phyloP scores from a whole-genome alignment of 176 grass and related monocot genomes.

The Raddia guianensis region DNA sequence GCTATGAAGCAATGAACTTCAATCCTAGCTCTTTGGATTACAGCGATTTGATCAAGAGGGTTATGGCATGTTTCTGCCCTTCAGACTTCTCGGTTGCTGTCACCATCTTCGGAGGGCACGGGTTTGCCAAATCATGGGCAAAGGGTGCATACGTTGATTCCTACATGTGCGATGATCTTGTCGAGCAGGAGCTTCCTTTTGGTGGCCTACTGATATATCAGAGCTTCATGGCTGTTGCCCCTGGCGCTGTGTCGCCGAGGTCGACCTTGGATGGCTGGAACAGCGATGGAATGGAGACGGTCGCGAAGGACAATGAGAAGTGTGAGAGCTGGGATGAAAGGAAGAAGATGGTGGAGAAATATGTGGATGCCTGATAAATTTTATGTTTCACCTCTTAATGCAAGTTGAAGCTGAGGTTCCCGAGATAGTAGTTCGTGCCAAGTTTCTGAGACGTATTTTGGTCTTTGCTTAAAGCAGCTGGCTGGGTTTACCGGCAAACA shows the following conservation, averaged over 20 bases:
- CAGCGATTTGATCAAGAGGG: slow-evolving; percentile 56
- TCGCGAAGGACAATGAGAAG: not conserved
- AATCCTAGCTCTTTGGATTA: slow-evolving; percentile 55
- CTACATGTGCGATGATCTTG: slow-evolving; percentile 54
- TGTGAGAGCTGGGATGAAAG: slow-evolving; percentile 20
- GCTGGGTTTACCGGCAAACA: slow-evolving; percentile 44
- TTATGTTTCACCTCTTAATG: not conserved
- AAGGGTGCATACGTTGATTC: slow-evolving; percentile 37
- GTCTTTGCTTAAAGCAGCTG: slow-evolving; percentile 46
- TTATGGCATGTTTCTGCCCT: slow-evolving; percentile 64
- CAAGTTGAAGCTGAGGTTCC: slow-evolving; percentile 46
- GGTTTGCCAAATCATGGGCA: slow-evolving; percentile 69
- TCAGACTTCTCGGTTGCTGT: slow-evolving; percentile 75
- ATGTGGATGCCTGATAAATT: slow-evolving; percentile 28
- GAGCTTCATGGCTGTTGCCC: slow-evolving; percentile 55
- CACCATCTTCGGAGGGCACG: slow-evolving; percentile 67
- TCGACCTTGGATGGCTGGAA: slow-evolving; percentile 66
- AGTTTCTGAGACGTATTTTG: slow-evolving; percentile 37
- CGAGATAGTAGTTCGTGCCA: slow-evolving; percentile 12
- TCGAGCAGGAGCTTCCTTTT: slow-evolving; percentile 63
- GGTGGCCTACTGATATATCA: slow-evolving; percentile 77
- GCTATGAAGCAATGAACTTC: slow-evolving; percentile 87
- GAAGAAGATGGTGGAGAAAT: slow-evolving; percentile 30
- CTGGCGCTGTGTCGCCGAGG: slow-evolving; percentile 50
- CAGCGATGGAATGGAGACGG: slow-evolving; percentile 31